Evolutionary conservation across 768 basidiomycete species (phyloP).

Genomic region (Psilocybe azurescens): DNA sequence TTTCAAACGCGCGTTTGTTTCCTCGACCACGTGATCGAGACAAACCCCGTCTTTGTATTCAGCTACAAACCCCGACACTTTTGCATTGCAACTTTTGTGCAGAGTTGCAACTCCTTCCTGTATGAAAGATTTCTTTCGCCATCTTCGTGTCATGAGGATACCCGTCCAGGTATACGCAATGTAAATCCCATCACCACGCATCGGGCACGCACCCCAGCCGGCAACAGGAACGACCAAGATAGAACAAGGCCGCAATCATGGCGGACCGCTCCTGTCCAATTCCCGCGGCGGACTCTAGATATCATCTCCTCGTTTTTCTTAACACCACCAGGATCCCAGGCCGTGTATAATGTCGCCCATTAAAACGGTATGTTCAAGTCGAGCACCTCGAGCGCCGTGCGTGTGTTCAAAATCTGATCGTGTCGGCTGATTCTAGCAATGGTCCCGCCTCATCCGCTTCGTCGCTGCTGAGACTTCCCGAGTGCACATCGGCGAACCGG

Average conservation of each 20-base stretch:
- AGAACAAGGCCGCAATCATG: background rate
- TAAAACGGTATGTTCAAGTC: constrained; percentile 47
- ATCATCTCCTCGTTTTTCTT: constrained; percentile 1
- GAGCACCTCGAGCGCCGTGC: background rate
- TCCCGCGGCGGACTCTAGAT: background rate
- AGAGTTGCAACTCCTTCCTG: background rate
- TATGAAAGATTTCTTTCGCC: background rate
- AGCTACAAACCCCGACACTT: background rate
- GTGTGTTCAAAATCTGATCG: background rate
- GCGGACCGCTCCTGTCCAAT: too few relatives aligned
- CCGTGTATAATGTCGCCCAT: constrained; percentile 58
- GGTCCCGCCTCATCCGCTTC: constrained; percentile 85
- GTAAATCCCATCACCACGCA: background rate
- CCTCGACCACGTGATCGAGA: constrained; percentile 5
- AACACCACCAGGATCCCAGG: background rate
- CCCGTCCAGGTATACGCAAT: background rate
- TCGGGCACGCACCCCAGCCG: background rate
- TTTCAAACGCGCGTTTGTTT: background rate
- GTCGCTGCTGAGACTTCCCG: constrained; percentile 75
- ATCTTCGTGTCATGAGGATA: too few relatives aligned
- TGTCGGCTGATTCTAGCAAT: constrained; percentile 48
- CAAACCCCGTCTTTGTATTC: background rate
- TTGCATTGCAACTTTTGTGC: background rate
- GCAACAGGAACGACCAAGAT: background rate
- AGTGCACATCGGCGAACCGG: constrained; percentile 80